Percentiles rank a stretch among this genome's conserved stretches.
phyloP scores from a whole-genome alignment of 164 flowering plant species.

The Umbellularia californica region DNA sequence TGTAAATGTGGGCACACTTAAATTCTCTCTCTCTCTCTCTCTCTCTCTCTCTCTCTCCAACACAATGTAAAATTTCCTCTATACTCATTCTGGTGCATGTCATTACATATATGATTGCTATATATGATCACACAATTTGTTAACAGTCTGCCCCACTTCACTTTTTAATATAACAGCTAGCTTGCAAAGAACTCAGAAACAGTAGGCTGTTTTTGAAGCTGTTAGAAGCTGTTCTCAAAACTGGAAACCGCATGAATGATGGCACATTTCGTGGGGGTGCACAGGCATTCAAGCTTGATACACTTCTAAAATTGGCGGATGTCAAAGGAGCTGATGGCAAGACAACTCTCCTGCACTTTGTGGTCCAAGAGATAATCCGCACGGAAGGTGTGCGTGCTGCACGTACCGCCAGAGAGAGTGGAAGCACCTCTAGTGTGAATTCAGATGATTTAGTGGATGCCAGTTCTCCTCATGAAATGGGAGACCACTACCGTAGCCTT shows the following conservation, averaged over 20 bases:
- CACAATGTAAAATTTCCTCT: not conserved
- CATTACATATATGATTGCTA: not conserved
- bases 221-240: slow-evolving; percentile 92
- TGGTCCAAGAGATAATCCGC: slow-evolving; percentile 85
- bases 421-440: slow-evolving; percentile 48
- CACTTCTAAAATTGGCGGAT: slow-evolving; percentile 81
- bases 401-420: slow-evolving; percentile 46
- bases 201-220: slow-evolving; percentile 87
- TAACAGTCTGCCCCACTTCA: not conserved
- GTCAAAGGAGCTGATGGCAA: slow-evolving; percentile 91
- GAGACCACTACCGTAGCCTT: slow-evolving; percentile 51
- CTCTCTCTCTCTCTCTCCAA: not conserved
- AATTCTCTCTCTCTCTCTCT: not conserved
- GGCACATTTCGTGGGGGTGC: slow-evolving; percentile 97
- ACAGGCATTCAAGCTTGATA: slow-evolving; percentile 94
- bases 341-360: slow-evolving; percentile 90
- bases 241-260: slow-evolving; percentile 98
- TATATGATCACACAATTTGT: not conserved
- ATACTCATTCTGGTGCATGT: not conserved
- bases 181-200: slow-evolving; percentile 76
- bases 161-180: slow-evolving; percentile 39
- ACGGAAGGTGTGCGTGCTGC: slow-evolving; percentile 80
- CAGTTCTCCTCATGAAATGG: slow-evolving; percentile 28
- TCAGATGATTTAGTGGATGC: slow-evolving; percentile 53
- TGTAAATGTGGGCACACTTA: no score